These are phyloP conservation scores for Hemileia vastatrix DNA, from an alignment of 1,284 basidiomycete species.

Conservation along the genomic window DNA sequence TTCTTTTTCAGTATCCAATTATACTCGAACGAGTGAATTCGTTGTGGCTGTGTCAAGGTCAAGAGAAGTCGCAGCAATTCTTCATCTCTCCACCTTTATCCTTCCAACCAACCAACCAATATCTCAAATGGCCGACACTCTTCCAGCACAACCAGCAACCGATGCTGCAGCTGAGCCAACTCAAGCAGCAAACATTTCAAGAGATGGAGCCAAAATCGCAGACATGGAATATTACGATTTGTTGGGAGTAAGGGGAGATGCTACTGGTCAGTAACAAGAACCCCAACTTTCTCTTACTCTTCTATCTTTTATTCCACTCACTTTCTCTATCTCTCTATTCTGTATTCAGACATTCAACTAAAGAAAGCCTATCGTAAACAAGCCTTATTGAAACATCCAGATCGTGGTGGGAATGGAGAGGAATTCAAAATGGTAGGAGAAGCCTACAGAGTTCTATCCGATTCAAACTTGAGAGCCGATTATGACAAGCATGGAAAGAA, in stretches of 20 bases:
- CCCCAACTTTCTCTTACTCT: constrained; percentile 1
- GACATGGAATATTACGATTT: constrained; percentile 45
- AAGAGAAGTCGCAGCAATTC: no score
- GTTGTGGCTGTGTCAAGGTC: no score
- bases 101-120: no score
- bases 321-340: neutral
- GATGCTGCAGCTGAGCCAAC: neutral
- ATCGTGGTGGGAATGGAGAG: constrained; percentile 28
- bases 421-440: constrained; percentile 85
- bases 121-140: no score
- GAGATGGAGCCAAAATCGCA: constrained; percentile 40
- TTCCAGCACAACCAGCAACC: no score
- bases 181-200: constrained; percentile 32
- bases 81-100: no score
- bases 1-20: no score
- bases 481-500: constrained; percentile 93
- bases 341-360: constrained; percentile 56
- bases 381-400: constrained; percentile 69
- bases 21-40: no score
- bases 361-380: constrained; percentile 95
- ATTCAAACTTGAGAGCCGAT: constrained; percentile 69
- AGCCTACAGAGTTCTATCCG: constrained; percentile 42
- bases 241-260: constrained; percentile 24
- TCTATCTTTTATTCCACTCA: constrained; percentile 9
- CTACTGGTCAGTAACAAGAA: neutral